These are phyloP conservation scores for Pleurotus citrinopileatus DNA, from an alignment of 768 basidiomycete species.

Conservation along the genomic window DNA sequence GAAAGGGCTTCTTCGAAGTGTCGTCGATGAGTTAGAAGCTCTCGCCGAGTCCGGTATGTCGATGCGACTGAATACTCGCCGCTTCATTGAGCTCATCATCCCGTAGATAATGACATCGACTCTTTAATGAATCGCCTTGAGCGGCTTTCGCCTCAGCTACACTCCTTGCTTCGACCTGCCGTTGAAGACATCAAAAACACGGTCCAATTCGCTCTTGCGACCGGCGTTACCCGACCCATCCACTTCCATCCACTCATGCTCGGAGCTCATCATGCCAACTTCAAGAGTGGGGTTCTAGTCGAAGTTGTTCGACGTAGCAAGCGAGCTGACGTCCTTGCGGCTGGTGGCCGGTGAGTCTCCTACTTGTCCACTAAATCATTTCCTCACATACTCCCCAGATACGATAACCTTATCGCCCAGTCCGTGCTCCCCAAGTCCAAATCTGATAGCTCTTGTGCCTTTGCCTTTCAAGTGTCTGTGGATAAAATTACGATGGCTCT, in stretches of 20 bases:
- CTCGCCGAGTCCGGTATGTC: conserved; percentile 57
- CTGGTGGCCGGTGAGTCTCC: conserved; percentile 67
- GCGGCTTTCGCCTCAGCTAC: conserved; percentile 53
- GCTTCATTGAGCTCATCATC: too few relatives aligned
- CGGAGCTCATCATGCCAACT: conserved; percentile 57
- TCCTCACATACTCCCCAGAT: conserved; percentile 38
- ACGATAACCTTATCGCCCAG: conserved; percentile 65
- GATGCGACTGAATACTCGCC: too few relatives aligned
- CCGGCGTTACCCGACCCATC: conserved; percentile 63
- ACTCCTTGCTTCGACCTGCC: conserved; percentile 43
- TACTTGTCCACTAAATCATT: background rate
- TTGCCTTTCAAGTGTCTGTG: conserved; percentile 74
- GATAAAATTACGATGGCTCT: conserved; percentile 74
- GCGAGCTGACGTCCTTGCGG: conserved; percentile 67
- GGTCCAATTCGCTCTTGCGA: conserved; percentile 53
- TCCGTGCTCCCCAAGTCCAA: conserved; percentile 57
- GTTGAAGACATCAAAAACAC: conserved; percentile 64
- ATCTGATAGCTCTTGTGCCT: conserved; percentile 55
- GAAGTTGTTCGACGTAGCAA: conserved; percentile 71
- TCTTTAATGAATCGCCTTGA: conserved; percentile 53
- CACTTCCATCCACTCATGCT: conserved; percentile 75
- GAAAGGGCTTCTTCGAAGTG: conserved; percentile 63
- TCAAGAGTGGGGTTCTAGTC: conserved; percentile 72
- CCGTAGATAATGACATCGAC: conserved; percentile 61
- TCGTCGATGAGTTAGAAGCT: conserved; percentile 73